Evolutionary conservation across 495 filamentous ascomycete species (phyloP).

Genomic region (Aspergillus campestris): DNA sequence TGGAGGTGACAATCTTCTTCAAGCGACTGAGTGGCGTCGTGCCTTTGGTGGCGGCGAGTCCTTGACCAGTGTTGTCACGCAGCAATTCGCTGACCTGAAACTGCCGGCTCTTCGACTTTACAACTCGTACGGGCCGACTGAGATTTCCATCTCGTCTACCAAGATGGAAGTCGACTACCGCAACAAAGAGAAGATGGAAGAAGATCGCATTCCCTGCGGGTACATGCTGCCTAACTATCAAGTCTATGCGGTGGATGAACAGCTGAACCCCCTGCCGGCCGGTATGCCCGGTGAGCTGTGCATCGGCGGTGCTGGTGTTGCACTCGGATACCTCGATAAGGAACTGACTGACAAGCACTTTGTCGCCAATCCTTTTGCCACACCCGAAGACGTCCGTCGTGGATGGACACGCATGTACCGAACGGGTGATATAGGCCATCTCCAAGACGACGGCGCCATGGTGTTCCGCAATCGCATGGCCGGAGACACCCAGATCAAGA

Average conservation of each 20-base stretch:
- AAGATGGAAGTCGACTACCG: conserved; percentile 4
- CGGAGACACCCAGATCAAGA: conserved; percentile 42
- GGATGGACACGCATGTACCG: conserved; percentile 32
- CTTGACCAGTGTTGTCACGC: conserved; percentile 2
- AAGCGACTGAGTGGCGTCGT: conserved; percentile 10
- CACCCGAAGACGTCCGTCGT: conserved; percentile 2
- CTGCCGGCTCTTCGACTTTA: neutral
- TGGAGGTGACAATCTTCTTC: conserved; percentile 5
- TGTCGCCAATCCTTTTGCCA: conserved; percentile 20
- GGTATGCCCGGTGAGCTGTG: conserved; percentile 35
- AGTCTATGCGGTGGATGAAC: conserved; percentile 34
- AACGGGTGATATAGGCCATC: conserved; percentile 32
- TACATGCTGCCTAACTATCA: conserved; percentile 28
- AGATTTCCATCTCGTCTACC: neutral
- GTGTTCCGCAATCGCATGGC: conserved; percentile 29
- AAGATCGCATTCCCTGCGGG: conserved; percentile 17
- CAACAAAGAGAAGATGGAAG: neutral
- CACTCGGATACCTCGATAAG: conserved; percentile 31
- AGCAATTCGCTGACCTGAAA: conserved; percentile 6
- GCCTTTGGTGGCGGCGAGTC: conserved; percentile 21
- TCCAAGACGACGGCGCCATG: conserved; percentile 28
- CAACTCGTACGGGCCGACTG: conserved; percentile 1
- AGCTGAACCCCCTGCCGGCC: conserved; percentile 24
- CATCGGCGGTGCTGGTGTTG: conserved; percentile 33
- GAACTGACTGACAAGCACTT: conserved; percentile 27